phyloP scores from a whole-genome alignment of 148 eudicot species.

The Amaranthus cruentus region DNA sequence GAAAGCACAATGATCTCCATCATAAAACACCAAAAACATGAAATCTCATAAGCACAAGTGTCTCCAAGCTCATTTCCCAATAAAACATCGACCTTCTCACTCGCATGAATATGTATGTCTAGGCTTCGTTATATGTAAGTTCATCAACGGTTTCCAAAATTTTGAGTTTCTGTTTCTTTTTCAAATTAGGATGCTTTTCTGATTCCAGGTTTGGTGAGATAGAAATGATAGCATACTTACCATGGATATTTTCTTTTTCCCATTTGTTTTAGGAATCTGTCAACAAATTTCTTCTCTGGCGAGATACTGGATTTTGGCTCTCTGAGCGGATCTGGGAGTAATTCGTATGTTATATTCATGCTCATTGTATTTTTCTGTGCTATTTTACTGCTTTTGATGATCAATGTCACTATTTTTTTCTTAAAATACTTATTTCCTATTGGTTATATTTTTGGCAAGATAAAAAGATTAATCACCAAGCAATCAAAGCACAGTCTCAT shows the following conservation, averaged over 20 bases:
- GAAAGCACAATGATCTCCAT: conserved; percentile 88
- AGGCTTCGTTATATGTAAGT: conserved; percentile 73
- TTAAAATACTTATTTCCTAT: not conserved
- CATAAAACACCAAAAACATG: conserved; percentile 71
- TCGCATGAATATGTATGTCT: conserved; percentile 26
- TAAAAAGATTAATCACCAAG: too few species aligned
- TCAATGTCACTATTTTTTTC: not conserved
- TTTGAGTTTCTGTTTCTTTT: not conserved
- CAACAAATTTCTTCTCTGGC: conserved; percentile 88
- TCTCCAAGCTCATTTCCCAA: too few species aligned
- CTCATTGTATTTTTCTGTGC: not conserved
- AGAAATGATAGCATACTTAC: not conserved
- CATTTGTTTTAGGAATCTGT: conserved; percentile 63
- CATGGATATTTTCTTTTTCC: not conserved
- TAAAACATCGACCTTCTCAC: too few species aligned
- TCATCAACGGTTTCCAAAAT: not conserved
- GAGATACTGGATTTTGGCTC: conserved; percentile 87
- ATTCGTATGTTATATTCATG: conserved; percentile 52
- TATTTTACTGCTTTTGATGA: not conserved
- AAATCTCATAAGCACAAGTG: too few species aligned
- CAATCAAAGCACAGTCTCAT: too few species aligned
- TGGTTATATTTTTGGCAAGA: not conserved
- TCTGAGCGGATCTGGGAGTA: conserved; percentile 61
- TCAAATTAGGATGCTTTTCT: not conserved
- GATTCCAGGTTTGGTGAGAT: not conserved